Evolutionary conservation across 768 basidiomycete species (phyloP), one percentile per base, ranked within the genome.

Genomic region (Thelephora aurantiotincta): DNA sequence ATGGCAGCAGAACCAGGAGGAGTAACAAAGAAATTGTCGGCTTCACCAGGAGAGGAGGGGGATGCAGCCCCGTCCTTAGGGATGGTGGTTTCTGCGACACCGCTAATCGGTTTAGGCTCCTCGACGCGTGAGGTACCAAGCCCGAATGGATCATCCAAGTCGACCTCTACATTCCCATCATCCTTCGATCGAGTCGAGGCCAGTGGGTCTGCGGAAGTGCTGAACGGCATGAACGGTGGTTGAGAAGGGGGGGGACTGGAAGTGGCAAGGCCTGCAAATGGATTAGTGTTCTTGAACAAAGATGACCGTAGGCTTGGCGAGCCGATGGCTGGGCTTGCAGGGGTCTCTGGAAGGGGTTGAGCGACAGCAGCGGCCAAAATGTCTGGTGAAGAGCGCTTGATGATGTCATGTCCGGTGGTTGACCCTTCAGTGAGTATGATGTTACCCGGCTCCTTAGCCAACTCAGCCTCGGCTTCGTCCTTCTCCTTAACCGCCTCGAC

Each of bases 271-370:
- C 82, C 69, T 50, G 88, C 91, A 57, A 97, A 97, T 3, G 92
- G 93, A 60, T 97, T 97, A 57, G 83, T 94, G 57, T 86, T 91
- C 68, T 86, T 86, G 48, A 64, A 60, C 41, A n/a, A 66, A 63
- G 19, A 77, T 71, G 34, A 65, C 55, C 6, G 68, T 62, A 5
- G 79, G 74, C 43, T 70, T 75, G 1, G 71, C 68, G 6, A 71
- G 37, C 51, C 46, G 3, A 52, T 51, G n/a, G 57, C 46, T 1
- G 55, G 48, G 16, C 51, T 47, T 14, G 81, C 77, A 35, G 90
- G 88, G 0, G 85, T 79, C 18, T 65, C 58, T 6, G 89, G 88
- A 20, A 90, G 68, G 1, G 84, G 77, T 11, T 85, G 77, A n/a
- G 74, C 66, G 14, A 80, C 77, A 41, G 89, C 83, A 53, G 80